Evolutionary conservation across 805 yeast genomes (phyloP), one percentile per base, ranked within the genome.

Genomic region (Yarrowia sp.): DNA sequence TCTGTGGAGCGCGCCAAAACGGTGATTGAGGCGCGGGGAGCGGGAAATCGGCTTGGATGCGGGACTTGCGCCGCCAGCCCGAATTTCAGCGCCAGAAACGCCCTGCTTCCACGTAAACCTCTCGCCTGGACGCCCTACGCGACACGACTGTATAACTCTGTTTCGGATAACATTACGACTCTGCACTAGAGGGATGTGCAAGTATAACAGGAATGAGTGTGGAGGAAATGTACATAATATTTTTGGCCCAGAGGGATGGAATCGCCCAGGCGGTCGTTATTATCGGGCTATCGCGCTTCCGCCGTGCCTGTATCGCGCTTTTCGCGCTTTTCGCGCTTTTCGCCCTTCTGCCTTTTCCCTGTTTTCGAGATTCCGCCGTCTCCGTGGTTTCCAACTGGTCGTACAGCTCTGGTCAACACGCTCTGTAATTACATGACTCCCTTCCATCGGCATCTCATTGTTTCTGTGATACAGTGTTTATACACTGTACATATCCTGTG

Each of bases 131-230:
- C 14, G 3, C 13, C n/a, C 36, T 27, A 47, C 55, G 55, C 55
- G 55, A 47, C 55, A 32, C 38, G 55, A 47, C 55, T 47, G 55
- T 47, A 32, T 19, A 47, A 47, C 36, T 21, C 25, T 32, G 21
- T 47, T 21, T 16, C 55, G 21, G 14, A 14, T 32, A 35, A 14
- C 25, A 14, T 51, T 35, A 24, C 42, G 33, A 16, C 42, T 51
- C 58, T 35, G 58, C 58, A 51, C 58, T 51, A 51, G 58, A 51
- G 58, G 58, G 58, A 51, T 51, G 58, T 35, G 58, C 58, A 33
- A 33, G 58, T 51, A 33, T 51, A 51, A 51, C 58, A 51, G 9
- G 58, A 51, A 51, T 51, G 58, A 51, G 56, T 47, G 58, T 51
- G 41, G 58, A 51, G 35, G 44, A 39, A 39, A 39, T 29, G 29